phyloP scores from a whole-genome alignment of 345 rosid genomes.

The Hibiscus trionum region DNA sequence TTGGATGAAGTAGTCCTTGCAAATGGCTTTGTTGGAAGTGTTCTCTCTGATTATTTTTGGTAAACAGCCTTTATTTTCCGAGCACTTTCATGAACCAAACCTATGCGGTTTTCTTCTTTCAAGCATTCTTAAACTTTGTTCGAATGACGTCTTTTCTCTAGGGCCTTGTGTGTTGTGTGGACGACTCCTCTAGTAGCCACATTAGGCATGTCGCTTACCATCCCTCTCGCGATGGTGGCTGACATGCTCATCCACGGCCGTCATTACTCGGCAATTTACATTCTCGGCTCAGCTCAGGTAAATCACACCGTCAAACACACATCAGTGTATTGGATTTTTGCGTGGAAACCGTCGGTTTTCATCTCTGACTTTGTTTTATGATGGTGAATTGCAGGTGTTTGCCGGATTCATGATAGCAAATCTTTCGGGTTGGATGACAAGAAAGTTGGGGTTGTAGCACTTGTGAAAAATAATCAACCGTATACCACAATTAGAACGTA shows the following conservation, averaged over 20 bases:
- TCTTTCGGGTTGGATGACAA: conserved; percentile 62
- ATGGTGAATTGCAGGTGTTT: conserved; percentile 51
- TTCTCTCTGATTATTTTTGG: conserved; percentile 96
- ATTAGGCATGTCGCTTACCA: conserved; percentile 77
- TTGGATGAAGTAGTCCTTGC: conserved; percentile 93
- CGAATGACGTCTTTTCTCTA: conserved; percentile 9
- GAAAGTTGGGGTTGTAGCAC: conserved; percentile 67
- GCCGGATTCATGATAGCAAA: conserved; percentile 90
- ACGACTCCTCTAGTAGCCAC: conserved; percentile 82
- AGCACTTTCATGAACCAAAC: background rate
- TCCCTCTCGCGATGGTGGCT: conserved; percentile 81
- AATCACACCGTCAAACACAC: background rate
- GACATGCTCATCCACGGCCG: conserved; percentile 81
- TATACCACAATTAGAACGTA: background rate
- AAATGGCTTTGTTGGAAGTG: conserved; percentile 94
- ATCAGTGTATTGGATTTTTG: background rate
- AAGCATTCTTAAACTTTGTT: background rate
- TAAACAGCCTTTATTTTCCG: conserved; percentile 15
- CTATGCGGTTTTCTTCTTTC: background rate
- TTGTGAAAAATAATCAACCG: background rate
- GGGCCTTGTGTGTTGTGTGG: conserved; percentile 84
- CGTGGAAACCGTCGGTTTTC: background rate
- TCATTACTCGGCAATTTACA: conserved; percentile 67
- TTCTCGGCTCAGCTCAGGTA: conserved; percentile 74
- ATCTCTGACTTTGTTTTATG: background rate